Base-by-base conservation (phyloP, 768 basidiomycete species). In the Clitopilus passeckerianus region DNA sequence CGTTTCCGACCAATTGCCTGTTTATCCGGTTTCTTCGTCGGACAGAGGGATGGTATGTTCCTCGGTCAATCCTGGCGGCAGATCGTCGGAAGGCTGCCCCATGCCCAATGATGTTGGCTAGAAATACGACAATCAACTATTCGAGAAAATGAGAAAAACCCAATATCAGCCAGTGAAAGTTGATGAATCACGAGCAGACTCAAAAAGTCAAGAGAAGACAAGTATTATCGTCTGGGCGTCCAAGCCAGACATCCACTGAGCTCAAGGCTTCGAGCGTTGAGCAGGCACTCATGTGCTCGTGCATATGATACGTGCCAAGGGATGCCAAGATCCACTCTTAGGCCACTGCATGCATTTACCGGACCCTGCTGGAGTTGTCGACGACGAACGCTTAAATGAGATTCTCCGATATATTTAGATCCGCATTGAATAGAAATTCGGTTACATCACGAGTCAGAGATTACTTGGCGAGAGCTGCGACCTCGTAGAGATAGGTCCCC, bases 401-500 rank as follows among this genome's bases (percentile, higher is more conserved):
- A 50, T 20, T 50, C 46, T 50, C 46, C 46, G 46, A 50, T 50
- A 50, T 50, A 50, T 50, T 50, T 41, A 41, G 37, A 41, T 41
- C 37, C 37, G 37, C n/a, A 12, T 41, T 41, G 10, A 2, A 41
- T 18, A 41, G 27, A 30, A n/a, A 30, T 30, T 7, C 4, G 7
- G 27, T 3, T 30, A 30, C 27, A 7, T 30, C 37, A 41, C 37
- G n/a, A 41, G n/a, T 41, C 5, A n/a, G 37, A 15, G 37, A 41
- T 50, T 50, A 50, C 46, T 50, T 50, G 46, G 46, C 46, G 30
- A 55, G 54, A 20, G 70, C 72, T 34, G 72, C 86, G 14, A 91
- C 75, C 71, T 93, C 91, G 70, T 91, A 90, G 62, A 94, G 75
- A 73, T 94, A 95, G 1, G 86, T 80, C 20, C 91, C 92, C 43